A percentile compares a stretch with the other conserved stretches of the same genome.
Conservation (phyloP, 164 flowering plant genomes). For the Warburgia ugandensis region DNA sequence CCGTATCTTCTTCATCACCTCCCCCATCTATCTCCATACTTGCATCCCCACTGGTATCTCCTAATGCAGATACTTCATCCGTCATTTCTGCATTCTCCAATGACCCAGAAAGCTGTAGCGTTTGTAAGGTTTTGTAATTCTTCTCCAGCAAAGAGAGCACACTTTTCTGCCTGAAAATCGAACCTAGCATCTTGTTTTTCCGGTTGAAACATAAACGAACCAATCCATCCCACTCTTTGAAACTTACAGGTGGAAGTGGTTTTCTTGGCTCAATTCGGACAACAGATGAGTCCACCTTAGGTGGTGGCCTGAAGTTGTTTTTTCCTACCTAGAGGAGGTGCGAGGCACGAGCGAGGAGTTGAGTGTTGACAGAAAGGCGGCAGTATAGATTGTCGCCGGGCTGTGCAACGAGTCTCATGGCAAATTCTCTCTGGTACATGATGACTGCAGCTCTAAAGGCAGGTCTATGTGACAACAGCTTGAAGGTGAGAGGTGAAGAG, state of each 20-base stretch:
- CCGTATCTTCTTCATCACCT: constrained; percentile 60
- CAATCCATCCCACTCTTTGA: constrained; percentile 85
- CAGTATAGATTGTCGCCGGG: constrained; percentile 84
- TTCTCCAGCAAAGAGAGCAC: constrained; percentile 66
- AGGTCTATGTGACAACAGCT: constrained; percentile 63
- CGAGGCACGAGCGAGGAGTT: constrained; percentile 64
- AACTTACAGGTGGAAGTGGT: constrained; percentile 61
- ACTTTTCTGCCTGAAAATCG: constrained; percentile 69
- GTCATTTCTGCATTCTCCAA: constrained; percentile 16
- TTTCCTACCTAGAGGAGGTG: constrained; percentile 90
- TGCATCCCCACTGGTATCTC: constrained; percentile 27
- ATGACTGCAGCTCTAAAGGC: constrained; percentile 79
- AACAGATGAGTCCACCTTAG: constrained; percentile 90
- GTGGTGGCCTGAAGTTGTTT: constrained; percentile 93
- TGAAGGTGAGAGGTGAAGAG: constrained; percentile 87
- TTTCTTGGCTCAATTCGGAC: constrained; percentile 88
- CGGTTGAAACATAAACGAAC: constrained; percentile 70
- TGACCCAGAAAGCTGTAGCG: constrained; percentile 34
- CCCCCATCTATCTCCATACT: constrained; percentile 49
- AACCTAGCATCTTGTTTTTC: constrained; percentile 85
- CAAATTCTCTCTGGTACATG: constrained; percentile 94
- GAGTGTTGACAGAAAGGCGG: constrained; percentile 85
- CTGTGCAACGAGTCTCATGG: constrained; percentile 91
- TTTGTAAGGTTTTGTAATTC: constrained; percentile 76
- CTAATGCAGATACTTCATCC: constrained; percentile 35